Evolutionary conservation across 2,329 filamentous ascomycete genomes (phyloP), one percentile per base, ranked within the genome.

Genomic region (Albifimbria verrucaria): DNA sequence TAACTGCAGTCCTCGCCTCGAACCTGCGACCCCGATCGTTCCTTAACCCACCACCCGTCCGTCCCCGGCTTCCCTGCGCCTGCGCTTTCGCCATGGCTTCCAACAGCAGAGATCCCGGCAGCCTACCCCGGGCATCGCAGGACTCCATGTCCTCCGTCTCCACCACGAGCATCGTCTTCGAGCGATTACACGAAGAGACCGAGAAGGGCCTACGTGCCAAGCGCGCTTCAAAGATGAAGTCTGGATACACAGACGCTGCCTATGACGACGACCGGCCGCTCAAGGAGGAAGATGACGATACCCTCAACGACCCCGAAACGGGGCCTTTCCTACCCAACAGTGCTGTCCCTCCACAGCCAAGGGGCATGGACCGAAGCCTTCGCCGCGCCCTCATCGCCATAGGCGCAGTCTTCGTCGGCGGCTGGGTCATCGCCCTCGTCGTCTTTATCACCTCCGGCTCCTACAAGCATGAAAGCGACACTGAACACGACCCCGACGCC

Each of bases 91-190:
- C 28, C 28, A 10, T 9, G 10, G 28, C 28, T 36, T 23, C 42
- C 7, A 23, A 21, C 42, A 7, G 32, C 32, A 12, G 32, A 39
- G 50, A 61, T 17, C 23, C 55, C 24, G 57, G 59, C 17, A 44
- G 47, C 55, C 54, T 56, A 42, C 57, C 58, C 41, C 65, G 66
- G 47, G 55, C 54, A 45, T 83, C 82, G 51, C 72, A 72, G 63
- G 80, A 80, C 56, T 90, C 89, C 3, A 69, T 82, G 45, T 90
- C 88, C n/a, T 88, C 87, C 41, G 86, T 85, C n/a, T 94, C 90
- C 28, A 93, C 90, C 11, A 92, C 88, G 4, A 93, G 90, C 62
- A 78, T 94, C 15, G 83, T 94, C 51, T 89, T 94, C 66, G 89
- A 94, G 59, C 84, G 87, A 57, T 80, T 93, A 59, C 80, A 83